Evolutionary conservation across 768 basidiomycete species (phyloP).

Genomic region (Russula lepida): DNA sequence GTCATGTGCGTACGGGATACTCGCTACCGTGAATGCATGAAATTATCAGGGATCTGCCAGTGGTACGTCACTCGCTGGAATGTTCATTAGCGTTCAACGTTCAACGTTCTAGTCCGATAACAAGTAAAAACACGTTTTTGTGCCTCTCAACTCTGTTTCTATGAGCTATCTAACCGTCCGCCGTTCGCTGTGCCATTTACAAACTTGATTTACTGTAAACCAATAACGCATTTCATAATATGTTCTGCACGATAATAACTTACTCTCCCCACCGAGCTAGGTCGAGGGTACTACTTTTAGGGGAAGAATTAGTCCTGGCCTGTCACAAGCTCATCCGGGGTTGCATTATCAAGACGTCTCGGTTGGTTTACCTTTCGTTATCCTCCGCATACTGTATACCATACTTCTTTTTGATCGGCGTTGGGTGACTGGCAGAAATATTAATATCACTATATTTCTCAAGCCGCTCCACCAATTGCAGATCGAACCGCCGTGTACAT

Average conservation of each 20-base stretch:
- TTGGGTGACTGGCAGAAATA: background rate
- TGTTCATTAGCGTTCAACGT: no score
- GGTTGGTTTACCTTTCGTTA: background rate
- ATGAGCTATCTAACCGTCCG: background rate
- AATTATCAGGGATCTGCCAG: no score
- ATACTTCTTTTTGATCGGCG: background rate
- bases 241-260: background rate
- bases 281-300: background rate
- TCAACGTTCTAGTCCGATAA: no score
- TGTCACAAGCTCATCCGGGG: background rate
- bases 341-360: background rate
- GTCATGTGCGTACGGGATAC: no score
- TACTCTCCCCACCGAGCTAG: background rate
- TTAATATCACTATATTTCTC: background rate
- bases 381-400: background rate
- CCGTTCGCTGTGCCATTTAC: background rate
- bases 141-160: background rate
- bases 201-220: background rate
- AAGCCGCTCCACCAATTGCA: background rate
- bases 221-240: background rate
- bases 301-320: background rate
- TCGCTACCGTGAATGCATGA: no score
- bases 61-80: no score
- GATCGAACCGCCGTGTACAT: background rate
- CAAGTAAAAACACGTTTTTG: no score